phyloP scores from a whole-genome alignment of 805 yeast genomes.

The Candida maris region DNA sequence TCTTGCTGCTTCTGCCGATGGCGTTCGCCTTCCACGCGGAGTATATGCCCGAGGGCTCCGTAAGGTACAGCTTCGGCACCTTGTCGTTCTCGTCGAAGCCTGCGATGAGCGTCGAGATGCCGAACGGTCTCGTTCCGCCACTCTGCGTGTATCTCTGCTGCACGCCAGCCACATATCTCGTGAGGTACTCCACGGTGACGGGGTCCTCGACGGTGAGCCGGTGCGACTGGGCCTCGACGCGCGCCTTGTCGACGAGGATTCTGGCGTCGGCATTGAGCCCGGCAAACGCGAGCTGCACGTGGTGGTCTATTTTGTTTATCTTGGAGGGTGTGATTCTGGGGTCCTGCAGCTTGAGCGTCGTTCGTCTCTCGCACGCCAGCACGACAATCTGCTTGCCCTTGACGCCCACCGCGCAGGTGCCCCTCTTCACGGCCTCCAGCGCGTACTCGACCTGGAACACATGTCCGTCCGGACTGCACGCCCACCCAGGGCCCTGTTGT shows the following conservation, averaged over 20 bases:
- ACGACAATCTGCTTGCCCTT: slow-evolving; percentile 88
- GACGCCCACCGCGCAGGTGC: slow-evolving; percentile 97
- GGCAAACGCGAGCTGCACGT: slow-evolving; percentile 89
- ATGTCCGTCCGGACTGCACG: slow-evolving; percentile 88
- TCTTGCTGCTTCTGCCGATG: slow-evolving; percentile 91
- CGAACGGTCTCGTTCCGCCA: slow-evolving; percentile 98
- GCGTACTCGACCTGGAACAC: slow-evolving; percentile 99
- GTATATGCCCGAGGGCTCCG: slow-evolving; percentile 96
- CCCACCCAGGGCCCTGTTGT: too few relatives aligned
- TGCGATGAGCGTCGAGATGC: slow-evolving; percentile 90
- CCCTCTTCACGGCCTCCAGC: slow-evolving; percentile 94
- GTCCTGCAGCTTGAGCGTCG: slow-evolving; percentile 92
- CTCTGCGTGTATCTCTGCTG: slow-evolving; percentile 96
- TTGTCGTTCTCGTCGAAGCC: slow-evolving; percentile 89
- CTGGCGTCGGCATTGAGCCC: slow-evolving; percentile 99
- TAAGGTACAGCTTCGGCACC: slow-evolving; percentile 81
- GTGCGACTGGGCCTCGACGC: slow-evolving; percentile 95
- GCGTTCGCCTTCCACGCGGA: slow-evolving; percentile 98
- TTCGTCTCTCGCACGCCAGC: slow-evolving; percentile 94
- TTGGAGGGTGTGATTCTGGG: slow-evolving; percentile 95
- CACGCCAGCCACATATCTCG: slow-evolving; percentile 95
- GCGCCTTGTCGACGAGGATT: slow-evolving; percentile 88
- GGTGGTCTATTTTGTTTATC: slow-evolving; percentile 86
- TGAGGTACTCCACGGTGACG: slow-evolving; percentile 84
- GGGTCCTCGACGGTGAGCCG: slow-evolving; percentile 92